phyloP scores from a whole-genome alignment of 169 alveolate genomes.

The Cystoisospora suis region DNA sequence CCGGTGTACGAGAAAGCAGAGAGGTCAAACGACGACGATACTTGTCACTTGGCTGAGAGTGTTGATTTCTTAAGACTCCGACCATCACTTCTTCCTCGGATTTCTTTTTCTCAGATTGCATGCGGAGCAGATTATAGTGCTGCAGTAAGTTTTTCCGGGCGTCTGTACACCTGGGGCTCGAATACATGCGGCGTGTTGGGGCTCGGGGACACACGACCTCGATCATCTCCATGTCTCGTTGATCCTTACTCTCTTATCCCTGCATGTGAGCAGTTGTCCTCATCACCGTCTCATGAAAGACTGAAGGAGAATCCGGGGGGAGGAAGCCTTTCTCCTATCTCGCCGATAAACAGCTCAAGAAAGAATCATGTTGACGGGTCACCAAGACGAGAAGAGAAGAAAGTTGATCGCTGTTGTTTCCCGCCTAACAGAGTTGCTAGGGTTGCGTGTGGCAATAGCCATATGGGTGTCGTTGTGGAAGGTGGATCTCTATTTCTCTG shows the following conservation, averaged over 20 bases:
- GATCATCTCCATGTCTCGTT: slow-evolving; percentile 18
- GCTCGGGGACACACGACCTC: slow-evolving; percentile 54
- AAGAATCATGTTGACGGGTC: background rate
- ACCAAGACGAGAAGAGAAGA: slow-evolving; percentile 11
- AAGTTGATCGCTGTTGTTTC: slow-evolving; percentile 21
- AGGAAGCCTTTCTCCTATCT: too few species aligned
- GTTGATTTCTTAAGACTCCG: too few species aligned
- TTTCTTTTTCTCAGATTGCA: slow-evolving; percentile 39
- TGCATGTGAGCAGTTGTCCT: too few species aligned
- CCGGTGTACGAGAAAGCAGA: too few species aligned
- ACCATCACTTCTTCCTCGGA: background rate
- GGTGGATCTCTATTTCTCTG: slow-evolving; percentile 57
- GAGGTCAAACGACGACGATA: too few species aligned
- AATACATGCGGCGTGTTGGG: slow-evolving; percentile 62
- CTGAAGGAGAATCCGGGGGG: too few species aligned
- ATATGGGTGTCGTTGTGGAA: slow-evolving; percentile 43
- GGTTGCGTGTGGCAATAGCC: slow-evolving; percentile 58
- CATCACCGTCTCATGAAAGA: too few species aligned
- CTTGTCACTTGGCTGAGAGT: too few species aligned
- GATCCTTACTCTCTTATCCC: too few species aligned
- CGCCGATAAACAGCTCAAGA: background rate
- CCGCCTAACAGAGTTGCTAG: slow-evolving; percentile 19
- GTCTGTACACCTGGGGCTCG: slow-evolving; percentile 65
- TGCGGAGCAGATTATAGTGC: slow-evolving; percentile 64
- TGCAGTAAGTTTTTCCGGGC: slow-evolving; percentile 39